Evolutionary conservation across 192 early-diverging fungal genomes (phyloP).

Genomic region (Coemansia sp.): DNA sequence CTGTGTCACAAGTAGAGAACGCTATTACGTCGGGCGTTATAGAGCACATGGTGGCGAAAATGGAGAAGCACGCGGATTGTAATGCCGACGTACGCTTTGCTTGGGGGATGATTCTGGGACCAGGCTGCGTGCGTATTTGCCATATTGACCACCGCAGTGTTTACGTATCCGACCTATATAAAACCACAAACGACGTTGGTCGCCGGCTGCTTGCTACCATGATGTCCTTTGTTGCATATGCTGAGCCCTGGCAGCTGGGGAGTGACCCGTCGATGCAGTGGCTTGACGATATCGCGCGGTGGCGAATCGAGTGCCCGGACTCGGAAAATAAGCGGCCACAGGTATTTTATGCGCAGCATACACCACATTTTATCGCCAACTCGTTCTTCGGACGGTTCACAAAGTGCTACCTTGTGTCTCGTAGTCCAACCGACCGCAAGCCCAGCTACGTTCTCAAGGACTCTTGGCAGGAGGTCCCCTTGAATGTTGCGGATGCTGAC

Average conservation of each 20-base stretch:
- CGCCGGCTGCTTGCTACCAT: conserved; percentile 14
- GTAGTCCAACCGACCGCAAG: conserved; percentile 7
- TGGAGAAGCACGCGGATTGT: conserved; percentile 32
- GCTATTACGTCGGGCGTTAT: conserved; percentile 25
- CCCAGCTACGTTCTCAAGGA: conserved; percentile 41
- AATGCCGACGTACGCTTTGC: conserved; percentile 28
- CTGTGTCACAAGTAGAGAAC: background rate
- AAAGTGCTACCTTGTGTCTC: conserved; percentile 32
- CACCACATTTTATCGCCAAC: conserved; percentile 37
- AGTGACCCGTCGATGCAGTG: conserved; percentile 46
- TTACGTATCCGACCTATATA: conserved; percentile 13
- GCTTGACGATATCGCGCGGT: conserved; percentile 26
- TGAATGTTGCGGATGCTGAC: background rate
- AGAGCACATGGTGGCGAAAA: conserved; percentile 30
- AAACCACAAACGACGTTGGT: background rate
- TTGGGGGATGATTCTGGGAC: conserved; percentile 34
- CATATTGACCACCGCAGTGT: conserved; percentile 46
- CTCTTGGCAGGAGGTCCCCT: conserved; percentile 39
- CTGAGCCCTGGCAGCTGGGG: conserved; percentile 41
- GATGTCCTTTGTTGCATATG: background rate
- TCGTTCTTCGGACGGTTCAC: conserved; percentile 50
- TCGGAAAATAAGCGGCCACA: background rate
- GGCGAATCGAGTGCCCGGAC: conserved; percentile 41
- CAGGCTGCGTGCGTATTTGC: conserved; percentile 29
- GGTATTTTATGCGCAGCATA: conserved; percentile 19